A percentile compares a stretch with the other conserved stretches of the same genome.
Conservation (phyloP, 352 stramenopile genomes). For the Pythium aquatile region DNA sequence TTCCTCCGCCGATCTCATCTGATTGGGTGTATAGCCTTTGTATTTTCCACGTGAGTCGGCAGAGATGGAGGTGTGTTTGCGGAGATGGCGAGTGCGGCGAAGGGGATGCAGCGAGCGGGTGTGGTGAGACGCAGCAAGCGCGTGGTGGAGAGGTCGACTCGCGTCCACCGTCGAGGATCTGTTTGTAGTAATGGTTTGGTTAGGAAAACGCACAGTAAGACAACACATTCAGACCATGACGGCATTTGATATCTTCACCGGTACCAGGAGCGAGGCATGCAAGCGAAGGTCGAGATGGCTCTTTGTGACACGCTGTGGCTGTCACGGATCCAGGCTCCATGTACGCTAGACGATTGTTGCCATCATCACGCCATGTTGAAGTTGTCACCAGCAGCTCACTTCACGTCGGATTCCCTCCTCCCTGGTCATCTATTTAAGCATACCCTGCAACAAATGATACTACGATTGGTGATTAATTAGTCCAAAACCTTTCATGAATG, state of each 20-base stretch:
- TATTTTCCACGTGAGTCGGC: conserved; percentile 2
- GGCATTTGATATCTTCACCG: background rate
- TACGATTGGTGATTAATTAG: too few relatives aligned
- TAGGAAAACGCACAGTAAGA: conserved; percentile 12
- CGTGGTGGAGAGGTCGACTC: background rate
- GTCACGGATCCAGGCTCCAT: background rate
- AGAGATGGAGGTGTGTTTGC: background rate
- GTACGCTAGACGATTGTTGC: background rate
- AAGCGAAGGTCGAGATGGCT: background rate
- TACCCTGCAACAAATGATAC: background rate
- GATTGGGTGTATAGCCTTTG: background rate
- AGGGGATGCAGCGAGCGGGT: background rate
- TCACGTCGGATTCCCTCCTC: conserved; percentile 21
- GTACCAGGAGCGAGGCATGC: background rate
- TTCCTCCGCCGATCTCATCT: conserved; percentile 1
- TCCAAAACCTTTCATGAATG: background rate
- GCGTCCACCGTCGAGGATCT: background rate
- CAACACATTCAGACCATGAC: background rate
- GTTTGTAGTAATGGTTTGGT: conserved; percentile 23
- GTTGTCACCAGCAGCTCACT: conserved; percentile 9
- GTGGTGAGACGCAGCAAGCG: background rate
- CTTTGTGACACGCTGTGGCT: background rate
- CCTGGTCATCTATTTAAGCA: background rate
- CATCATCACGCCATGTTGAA: conserved; percentile 20
- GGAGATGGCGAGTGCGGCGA: background rate